These are phyloP conservation scores for Ottelia alismoides DNA, from an alignment of 106 monocot genomes.

Conservation along the genomic window DNA sequence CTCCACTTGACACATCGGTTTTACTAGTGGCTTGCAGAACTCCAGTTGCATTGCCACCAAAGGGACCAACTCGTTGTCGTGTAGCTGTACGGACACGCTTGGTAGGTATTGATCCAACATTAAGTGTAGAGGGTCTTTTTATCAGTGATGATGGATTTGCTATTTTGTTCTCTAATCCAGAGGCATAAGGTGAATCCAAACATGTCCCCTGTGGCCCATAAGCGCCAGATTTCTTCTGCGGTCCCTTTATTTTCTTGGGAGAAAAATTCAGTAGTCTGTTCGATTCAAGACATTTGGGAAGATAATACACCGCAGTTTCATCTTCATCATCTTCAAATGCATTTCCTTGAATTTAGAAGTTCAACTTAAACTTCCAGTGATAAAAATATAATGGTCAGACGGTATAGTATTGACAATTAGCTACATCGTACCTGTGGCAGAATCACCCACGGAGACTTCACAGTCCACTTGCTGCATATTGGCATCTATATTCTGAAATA, in stretches of 20 bases:
- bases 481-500: constrained; percentile 40
- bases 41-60: constrained; percentile 22
- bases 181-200: constrained; percentile 35
- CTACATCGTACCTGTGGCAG: constrained; percentile 46
- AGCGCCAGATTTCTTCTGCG: constrained; percentile 34
- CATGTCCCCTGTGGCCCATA: constrained; percentile 23
- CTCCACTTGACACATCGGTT: constrained; percentile 93
- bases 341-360: constrained; percentile 30
- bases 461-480: constrained; percentile 40
- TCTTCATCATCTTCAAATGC: constrained; percentile 77
- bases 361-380: constrained; percentile 8
- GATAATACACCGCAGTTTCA: constrained; percentile 36
- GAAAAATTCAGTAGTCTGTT: constrained; percentile 34
- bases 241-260: constrained; percentile 42
- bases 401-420: too few relatives aligned
- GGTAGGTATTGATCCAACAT: constrained; percentile 59
- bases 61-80: constrained; percentile 65
- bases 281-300: constrained; percentile 31
- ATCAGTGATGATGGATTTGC: constrained; percentile 25
- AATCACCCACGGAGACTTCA: constrained; percentile 38
- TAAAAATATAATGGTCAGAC: too few relatives aligned
- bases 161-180: constrained; percentile 30
- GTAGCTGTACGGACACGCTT: constrained; percentile 75
- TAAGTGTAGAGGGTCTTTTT: constrained; percentile 47
- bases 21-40: constrained; percentile 43